These are phyloP conservation scores for Neopestalotiopsis sp. DNA, from an alignment of 2,329 filamentous ascomycete species.

Conservation along the genomic window DNA sequence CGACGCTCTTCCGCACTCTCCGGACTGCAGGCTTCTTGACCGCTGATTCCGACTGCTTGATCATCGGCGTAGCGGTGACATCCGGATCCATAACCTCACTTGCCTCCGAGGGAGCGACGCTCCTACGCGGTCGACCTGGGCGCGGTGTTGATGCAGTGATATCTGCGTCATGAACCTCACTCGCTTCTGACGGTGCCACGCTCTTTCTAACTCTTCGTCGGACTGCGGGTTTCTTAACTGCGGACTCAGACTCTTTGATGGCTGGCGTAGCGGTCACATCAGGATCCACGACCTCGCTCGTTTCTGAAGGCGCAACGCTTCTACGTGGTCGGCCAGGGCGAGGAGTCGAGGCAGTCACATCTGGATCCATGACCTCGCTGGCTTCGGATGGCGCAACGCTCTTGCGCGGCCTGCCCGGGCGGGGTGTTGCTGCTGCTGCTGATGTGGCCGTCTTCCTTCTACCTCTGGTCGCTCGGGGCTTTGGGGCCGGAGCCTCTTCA, in stretches of 20 bases:
- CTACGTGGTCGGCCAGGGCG: slow-evolving; percentile 47
- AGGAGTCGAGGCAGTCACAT: slow-evolving; percentile 51
- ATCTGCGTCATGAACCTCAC: slow-evolving; percentile 64
- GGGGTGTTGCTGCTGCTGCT: slow-evolving; percentile 50
- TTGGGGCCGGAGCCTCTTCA: slow-evolving; percentile 54
- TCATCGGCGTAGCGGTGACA: slow-evolving; percentile 38
- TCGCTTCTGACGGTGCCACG: slow-evolving; percentile 53
- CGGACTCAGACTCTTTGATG: neutral
- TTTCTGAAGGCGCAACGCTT: slow-evolving; percentile 52
- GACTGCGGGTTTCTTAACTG: neutral
- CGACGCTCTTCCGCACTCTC: slow-evolving; percentile 67
- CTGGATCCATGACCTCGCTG: slow-evolving; percentile 64
- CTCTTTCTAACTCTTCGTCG: slow-evolving; percentile 26
- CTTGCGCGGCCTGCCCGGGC: slow-evolving; percentile 48
- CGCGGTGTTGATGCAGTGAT: slow-evolving; percentile 40
- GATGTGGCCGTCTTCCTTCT: slow-evolving; percentile 41
- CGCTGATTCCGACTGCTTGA: slow-evolving; percentile 35
- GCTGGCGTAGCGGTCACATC: slow-evolving; percentile 38
- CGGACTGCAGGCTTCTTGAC: slow-evolving; percentile 43
- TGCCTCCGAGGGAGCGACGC: slow-evolving; percentile 49
- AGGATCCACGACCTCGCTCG: slow-evolving; percentile 52
- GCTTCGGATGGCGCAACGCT: slow-evolving; percentile 54
- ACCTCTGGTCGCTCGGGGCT: slow-evolving; percentile 50
- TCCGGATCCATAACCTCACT: slow-evolving; percentile 66
- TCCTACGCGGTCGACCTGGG: slow-evolving; percentile 28